phyloP scores from a whole-genome alignment of 176 grass and related monocot genomes.

The Phyllostachys edulis region DNA sequence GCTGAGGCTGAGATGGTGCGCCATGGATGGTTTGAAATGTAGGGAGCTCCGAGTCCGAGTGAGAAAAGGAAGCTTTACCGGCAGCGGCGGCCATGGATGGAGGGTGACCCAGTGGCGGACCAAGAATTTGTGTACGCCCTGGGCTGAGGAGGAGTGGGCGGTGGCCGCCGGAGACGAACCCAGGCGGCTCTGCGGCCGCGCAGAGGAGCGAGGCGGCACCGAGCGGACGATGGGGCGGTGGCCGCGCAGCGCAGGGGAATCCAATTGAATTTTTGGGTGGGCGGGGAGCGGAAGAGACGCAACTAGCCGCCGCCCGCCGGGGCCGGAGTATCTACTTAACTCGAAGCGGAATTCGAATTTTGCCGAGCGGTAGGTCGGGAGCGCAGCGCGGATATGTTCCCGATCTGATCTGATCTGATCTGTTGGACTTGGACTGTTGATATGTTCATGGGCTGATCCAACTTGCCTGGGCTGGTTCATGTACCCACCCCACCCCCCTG shows the following conservation, averaged over 20 bases:
- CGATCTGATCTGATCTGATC: no score
- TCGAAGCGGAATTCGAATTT: constrained; percentile 25
- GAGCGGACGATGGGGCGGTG: neutral
- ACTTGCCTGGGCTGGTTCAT: no score
- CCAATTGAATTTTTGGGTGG: neutral
- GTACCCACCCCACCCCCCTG: no score
- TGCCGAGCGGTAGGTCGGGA: neutral
- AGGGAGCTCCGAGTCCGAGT: neutral
- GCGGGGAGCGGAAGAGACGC: neutral
- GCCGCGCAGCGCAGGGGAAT: neutral
- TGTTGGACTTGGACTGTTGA: no score
- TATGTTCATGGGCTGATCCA: no score
- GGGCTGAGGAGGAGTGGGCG: neutral
- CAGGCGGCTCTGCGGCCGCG: neutral
- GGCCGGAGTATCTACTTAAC: neutral
- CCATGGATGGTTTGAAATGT: neutral
- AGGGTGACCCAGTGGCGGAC: neutral
- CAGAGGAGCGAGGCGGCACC: neutral
- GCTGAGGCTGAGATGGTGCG: neutral
- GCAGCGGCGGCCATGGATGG: neutral
- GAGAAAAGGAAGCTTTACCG: constrained; percentile 14
- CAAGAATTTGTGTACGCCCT: neutral
- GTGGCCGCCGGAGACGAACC: neutral
- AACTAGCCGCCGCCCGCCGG: neutral
- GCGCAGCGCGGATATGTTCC: neutral